Percentiles rank a stretch among this genome's conserved stretches.
Conservation (phyloP, 2,329 filamentous ascomycete species). For the Arachnomyces sp. region DNA sequence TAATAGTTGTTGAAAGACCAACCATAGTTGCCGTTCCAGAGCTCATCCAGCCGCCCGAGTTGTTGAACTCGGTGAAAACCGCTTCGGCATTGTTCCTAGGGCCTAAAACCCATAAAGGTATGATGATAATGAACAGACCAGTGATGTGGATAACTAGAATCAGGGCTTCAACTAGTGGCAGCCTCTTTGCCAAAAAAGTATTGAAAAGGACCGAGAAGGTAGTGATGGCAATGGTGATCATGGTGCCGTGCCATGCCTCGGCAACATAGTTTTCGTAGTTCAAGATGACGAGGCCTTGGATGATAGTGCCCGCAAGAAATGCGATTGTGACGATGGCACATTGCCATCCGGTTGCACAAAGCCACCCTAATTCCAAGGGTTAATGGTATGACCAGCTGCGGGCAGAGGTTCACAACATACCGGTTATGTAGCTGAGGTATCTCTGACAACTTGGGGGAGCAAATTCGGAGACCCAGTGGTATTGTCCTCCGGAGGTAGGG, state of each 20-base stretch:
- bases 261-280: constrained; percentile 35
- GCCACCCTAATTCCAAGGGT: constrained; percentile 27
- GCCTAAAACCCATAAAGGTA: constrained; percentile 36
- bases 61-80: constrained; percentile 36
- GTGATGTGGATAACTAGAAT: constrained; percentile 37
- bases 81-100: constrained; percentile 29
- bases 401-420: constrained; percentile 14
- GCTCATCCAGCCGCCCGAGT: constrained; percentile 34
- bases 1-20: constrained; percentile 33
- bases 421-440: constrained; percentile 40
- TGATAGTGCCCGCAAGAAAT: constrained; percentile 38
- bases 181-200: constrained; percentile 32
- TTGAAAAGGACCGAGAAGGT: constrained; percentile 36
- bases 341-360: constrained; percentile 40
- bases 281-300: constrained; percentile 40
- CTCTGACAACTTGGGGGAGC: constrained; percentile 35
- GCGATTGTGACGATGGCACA: constrained; percentile 37
- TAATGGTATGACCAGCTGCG: neutral
- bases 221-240: constrained; percentile 35
- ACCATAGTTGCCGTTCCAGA: constrained; percentile 33
- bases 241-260: constrained; percentile 38
- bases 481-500: constrained; percentile 34
- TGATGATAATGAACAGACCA: constrained; percentile 37
- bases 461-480: constrained; percentile 39
- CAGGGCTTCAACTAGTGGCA: constrained; percentile 33